These are phyloP conservation scores for Elongisporangium anandrum DNA, from an alignment of 352 stramenopile genomes.

Conservation along the genomic window DNA sequence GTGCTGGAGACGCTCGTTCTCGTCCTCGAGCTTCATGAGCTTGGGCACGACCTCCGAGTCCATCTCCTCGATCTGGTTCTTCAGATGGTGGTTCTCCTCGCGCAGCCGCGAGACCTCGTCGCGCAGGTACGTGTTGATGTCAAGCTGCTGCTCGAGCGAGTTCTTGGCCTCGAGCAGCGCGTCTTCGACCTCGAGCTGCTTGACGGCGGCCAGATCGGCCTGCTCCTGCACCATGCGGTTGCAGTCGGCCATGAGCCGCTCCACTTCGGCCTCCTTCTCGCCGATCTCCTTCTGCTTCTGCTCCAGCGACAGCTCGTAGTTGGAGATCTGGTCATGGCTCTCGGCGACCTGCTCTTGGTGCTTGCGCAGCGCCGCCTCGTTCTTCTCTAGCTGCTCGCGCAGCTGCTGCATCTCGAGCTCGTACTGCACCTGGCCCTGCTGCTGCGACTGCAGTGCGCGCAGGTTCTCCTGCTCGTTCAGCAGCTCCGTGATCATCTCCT, in stretches of 20 bases:
- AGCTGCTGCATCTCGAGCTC: constrained; percentile 75
- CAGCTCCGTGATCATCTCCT: constrained; percentile 80
- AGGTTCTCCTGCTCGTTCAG: constrained; percentile 83
- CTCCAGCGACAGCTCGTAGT: constrained; percentile 65
- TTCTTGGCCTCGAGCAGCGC: constrained; percentile 80
- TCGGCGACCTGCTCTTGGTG: constrained; percentile 65
- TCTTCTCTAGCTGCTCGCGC: constrained; percentile 58
- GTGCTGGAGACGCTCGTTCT: constrained; percentile 68
- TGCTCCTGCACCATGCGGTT: constrained; percentile 85
- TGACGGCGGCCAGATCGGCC: constrained; percentile 64
- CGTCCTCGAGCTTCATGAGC: constrained; percentile 77
- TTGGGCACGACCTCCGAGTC: constrained; percentile 81
- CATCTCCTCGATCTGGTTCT: constrained; percentile 86
- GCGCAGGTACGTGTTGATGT: constrained; percentile 82
- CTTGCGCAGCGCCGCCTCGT: constrained; percentile 60
- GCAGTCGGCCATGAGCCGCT: constrained; percentile 81
- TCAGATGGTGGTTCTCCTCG: constrained; percentile 82
- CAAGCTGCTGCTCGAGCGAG: constrained; percentile 79
- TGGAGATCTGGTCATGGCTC: constrained; percentile 61
- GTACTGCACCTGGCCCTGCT: constrained; percentile 40
- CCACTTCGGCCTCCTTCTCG: constrained; percentile 74
- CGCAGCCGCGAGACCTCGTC: constrained; percentile 74
- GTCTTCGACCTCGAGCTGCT: constrained; percentile 84
- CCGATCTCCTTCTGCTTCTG: constrained; percentile 58
- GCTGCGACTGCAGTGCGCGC: constrained; percentile 39